A percentile compares a stretch with the other conserved stretches of the same genome.
phyloP scores from a whole-genome alignment of 2,329 filamentous ascomycete genomes.

The Alternaria incomplexa region DNA sequence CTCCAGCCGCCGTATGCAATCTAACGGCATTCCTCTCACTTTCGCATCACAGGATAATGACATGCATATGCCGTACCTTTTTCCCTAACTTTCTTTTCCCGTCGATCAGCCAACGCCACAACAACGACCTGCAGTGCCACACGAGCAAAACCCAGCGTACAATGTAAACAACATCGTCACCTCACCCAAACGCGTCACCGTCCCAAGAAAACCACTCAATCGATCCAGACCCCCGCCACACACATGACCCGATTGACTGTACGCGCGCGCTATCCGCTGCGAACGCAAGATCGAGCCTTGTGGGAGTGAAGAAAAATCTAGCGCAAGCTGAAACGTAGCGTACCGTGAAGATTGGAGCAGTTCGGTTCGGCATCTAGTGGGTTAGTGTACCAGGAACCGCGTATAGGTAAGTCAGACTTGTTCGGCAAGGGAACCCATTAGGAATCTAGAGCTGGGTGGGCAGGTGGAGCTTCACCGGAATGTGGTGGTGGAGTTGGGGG shows the following conservation, averaged over 20 bases:
- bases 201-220: not conserved
- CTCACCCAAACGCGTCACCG: not conserved
- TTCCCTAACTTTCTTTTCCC: not conserved
- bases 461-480: not conserved
- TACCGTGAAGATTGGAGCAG: not conserved
- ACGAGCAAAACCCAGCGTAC: not conserved
- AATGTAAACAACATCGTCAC: not conserved
- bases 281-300: not conserved
- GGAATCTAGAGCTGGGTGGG: not conserved
- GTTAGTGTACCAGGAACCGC: not conserved
- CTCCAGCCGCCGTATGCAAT: not conserved
- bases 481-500: not conserved
- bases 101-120: not conserved
- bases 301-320: not conserved
- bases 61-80: not conserved
- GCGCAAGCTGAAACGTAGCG: slow-evolving; percentile 1
- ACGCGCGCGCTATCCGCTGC: not conserved
- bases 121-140: not conserved
- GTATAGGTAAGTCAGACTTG: not conserved
- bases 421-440: not conserved
- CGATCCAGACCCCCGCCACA: not conserved
- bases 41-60: not conserved
- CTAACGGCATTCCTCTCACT: not conserved
- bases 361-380: not conserved
- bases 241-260: not conserved